A percentile compares a stretch with the other conserved stretches of the same genome.
phyloP scores from a whole-genome alignment of 2,329 filamentous ascomycete genomes.

The Calycina herbarum region DNA sequence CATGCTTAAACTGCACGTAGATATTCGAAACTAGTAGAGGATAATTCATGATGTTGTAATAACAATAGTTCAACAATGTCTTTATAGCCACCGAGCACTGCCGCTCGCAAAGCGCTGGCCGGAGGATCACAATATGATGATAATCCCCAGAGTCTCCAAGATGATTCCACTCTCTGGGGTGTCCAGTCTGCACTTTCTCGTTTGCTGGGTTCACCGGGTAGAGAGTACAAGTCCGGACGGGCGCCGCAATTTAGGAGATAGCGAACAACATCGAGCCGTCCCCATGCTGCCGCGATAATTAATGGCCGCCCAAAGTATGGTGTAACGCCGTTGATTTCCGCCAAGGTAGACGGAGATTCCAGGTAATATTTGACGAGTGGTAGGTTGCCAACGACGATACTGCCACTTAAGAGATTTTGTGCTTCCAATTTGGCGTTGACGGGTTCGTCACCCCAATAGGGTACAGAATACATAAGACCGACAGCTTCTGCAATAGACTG shows the following conservation, averaged over 20 bases:
- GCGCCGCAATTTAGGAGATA: not conserved
- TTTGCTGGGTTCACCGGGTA: not conserved
- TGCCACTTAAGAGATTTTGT: not conserved
- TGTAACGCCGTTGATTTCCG: not conserved
- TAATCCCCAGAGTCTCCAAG: not conserved
- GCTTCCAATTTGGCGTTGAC: not conserved
- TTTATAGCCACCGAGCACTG: not conserved
- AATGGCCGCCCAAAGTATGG: not conserved
- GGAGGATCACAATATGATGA: not conserved
- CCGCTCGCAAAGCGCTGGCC: not conserved
- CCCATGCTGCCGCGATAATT: not conserved
- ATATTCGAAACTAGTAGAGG: not conserved
- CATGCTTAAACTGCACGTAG: not conserved
- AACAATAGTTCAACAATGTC: not conserved
- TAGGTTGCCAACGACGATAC: not conserved
- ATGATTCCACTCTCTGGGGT: not conserved
- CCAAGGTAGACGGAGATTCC: not conserved
- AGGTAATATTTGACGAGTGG: not conserved
- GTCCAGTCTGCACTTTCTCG: not conserved
- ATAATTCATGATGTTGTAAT: not conserved
- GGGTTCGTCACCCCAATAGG: not conserved
- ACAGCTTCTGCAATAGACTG: not conserved
- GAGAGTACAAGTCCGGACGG: not conserved
- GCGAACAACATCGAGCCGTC: not conserved
- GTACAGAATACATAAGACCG: not conserved